Base-by-base conservation (phyloP, 2,329 filamentous ascomycete species). In the Neurospora crassa region DNA sequence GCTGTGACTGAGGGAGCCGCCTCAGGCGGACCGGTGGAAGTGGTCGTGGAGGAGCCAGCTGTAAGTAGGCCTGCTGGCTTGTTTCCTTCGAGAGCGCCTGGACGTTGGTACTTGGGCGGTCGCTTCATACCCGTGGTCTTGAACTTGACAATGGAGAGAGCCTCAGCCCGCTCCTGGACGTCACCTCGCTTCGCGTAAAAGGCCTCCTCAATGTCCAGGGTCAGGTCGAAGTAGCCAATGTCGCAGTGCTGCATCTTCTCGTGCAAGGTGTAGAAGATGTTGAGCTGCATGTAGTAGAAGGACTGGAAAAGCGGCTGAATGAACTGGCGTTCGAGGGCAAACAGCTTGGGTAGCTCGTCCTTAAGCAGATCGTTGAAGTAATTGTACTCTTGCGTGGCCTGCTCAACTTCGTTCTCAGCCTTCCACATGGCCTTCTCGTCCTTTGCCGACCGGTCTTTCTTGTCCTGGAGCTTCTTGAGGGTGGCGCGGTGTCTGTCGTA, bases 211-310 rank as follows among this genome's bases (percentile, higher is more conserved):
- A 99, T 91, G 78, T 97, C 94, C 41, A 92, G 86, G 1, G 92
- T 92, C 69, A 99, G 87, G 80, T 99, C 92, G 81, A 99, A 99
- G 83, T 99, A 99, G 73, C 94, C 94, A 79, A 99, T 99, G 78
- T 98, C 94, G 80, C 96, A 94, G 75, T 88, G 90, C 83, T 99
- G 96, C 96, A 99, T 99, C 82, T 91, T 93, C 82, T 98, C 95
- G 80, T 99, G 96, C 70, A 99, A 86, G 0, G 96, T 99, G 82
- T 99, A 99, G 81, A 98, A 99, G 75, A 99, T 93, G 81, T 99
- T 99, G 75, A 99, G 88, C 82, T 99, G 96, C 96, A 99, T 99
- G 85, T 98, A 99, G 83, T 99, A 99, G 84, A 99, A 99, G 11
- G 93, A 97, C 81, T 98, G 96, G 86, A 99, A 99, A 8, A 99